phyloP scores from a whole-genome alignment of 139 green algal genomes.

The Tetraselmis striata region DNA sequence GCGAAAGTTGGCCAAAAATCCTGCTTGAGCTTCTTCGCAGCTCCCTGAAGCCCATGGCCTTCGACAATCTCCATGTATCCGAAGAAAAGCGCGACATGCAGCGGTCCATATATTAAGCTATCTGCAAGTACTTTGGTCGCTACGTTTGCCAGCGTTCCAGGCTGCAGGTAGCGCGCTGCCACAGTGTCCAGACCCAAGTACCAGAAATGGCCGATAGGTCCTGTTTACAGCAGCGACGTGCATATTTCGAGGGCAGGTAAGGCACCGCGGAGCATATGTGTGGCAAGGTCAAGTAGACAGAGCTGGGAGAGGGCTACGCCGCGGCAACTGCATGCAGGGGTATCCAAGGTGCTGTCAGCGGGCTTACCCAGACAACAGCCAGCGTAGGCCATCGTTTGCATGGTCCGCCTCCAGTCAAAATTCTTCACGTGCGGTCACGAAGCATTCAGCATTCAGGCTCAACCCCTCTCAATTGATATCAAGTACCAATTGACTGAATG shows the following conservation, averaged over 20 bases:
- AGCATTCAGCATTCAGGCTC: background rate
- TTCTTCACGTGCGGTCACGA: background rate
- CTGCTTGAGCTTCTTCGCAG: slow-evolving; percentile 9
- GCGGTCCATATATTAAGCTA: background rate
- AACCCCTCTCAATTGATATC: background rate
- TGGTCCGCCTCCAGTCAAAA: background rate
- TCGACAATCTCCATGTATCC: background rate
- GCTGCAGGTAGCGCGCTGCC: background rate
- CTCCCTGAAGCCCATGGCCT: background rate
- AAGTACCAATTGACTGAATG: no score
- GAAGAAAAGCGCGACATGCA: slow-evolving; percentile 3
- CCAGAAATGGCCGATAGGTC: slow-evolving; percentile 9
- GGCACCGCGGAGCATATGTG: background rate
- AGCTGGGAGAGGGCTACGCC: no score
- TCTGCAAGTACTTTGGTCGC: background rate
- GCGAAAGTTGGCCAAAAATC: slow-evolving; percentile 28
- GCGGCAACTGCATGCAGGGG: no score
- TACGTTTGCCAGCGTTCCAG: background rate
- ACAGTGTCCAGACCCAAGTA: slow-evolving; percentile 5
- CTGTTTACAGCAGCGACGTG: background rate
- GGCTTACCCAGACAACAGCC: background rate
- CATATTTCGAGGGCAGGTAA: background rate
- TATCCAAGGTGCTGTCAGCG: no score
- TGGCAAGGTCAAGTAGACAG: no score
- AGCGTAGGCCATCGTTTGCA: background rate